These are phyloP conservation scores for Debaryomycetaceae sp. DNA, from an alignment of 1,139 yeast species.

Conservation along the genomic window DNA sequence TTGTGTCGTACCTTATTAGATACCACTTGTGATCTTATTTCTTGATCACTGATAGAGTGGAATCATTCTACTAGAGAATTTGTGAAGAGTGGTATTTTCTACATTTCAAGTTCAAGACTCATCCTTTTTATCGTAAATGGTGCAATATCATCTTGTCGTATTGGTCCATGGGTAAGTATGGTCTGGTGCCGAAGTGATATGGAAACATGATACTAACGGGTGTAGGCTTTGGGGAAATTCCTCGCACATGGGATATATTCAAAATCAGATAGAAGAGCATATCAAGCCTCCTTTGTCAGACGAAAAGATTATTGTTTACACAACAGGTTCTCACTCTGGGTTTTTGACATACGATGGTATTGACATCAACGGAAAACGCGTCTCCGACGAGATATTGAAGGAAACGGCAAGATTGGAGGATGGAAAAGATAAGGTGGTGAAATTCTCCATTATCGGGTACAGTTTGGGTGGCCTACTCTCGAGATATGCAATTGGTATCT, in stretches of 20 bases:
- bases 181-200: not conserved
- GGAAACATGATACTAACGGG: constrained; percentile 6
- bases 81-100: no score
- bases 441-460: constrained; percentile 72
- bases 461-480: constrained; percentile 81
- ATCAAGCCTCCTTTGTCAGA: constrained; percentile 20
- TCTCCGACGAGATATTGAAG: constrained; percentile 60
- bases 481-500: constrained; percentile 71
- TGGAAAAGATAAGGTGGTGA: constrained; percentile 32
- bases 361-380: constrained; percentile 77
- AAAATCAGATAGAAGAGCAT: constrained; percentile 40
- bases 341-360: constrained; percentile 82
- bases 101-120: no score
- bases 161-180: constrained; percentile 67
- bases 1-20: no score
- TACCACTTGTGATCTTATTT: no score
- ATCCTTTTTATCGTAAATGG: constrained; percentile 10
- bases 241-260: constrained; percentile 61
- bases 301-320: constrained; percentile 42
- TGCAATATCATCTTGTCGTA: constrained; percentile 55
- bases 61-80: no score
- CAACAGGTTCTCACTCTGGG: constrained; percentile 60
- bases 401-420: constrained; percentile 35
- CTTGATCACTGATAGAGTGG: no score
- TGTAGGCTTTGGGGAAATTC: constrained; percentile 70